phyloP scores from a whole-genome alignment of 306 rosid species.

The Vigna trinervia region DNA sequence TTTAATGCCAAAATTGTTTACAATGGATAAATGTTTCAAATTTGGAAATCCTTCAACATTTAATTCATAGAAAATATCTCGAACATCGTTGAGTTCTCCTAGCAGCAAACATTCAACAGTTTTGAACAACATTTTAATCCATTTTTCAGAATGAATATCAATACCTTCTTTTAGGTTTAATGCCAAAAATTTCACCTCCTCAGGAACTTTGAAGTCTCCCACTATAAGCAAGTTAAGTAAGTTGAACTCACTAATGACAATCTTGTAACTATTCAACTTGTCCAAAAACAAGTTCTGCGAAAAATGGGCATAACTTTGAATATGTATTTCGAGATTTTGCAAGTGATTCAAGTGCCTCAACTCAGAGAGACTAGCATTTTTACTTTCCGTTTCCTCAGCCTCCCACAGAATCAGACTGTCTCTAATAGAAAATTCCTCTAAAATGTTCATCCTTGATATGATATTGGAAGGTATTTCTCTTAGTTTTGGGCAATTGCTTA shows the following conservation, averaged over 20 bases:
- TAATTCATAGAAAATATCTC: conserved; percentile 30
- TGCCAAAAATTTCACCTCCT: conserved; percentile 32
- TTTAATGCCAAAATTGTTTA: too few relatives aligned
- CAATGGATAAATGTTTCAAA: conserved; percentile 40
- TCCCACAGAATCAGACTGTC: conserved; percentile 42
- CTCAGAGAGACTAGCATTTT: conserved; percentile 33
- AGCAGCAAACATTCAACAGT: conserved; percentile 46
- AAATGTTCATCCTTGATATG: conserved; percentile 41
- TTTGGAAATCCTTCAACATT: conserved; percentile 43
- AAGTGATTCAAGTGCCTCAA: conserved; percentile 17
- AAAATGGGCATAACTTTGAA: background rate
- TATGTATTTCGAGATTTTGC: background rate
- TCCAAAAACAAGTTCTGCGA: conserved; percentile 31
- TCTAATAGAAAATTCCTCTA: conserved; percentile 52
- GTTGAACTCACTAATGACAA: conserved; percentile 47
- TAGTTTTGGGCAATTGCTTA: conserved; percentile 22
- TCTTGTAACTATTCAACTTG: conserved; percentile 26
- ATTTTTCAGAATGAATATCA: conserved; percentile 24
- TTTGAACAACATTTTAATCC: conserved; percentile 45
- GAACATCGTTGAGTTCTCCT: conserved; percentile 37
- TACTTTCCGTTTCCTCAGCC: background rate
- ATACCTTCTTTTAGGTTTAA: conserved; percentile 32
- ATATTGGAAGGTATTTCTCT: conserved; percentile 27
- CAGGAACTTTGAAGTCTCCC: conserved; percentile 26
- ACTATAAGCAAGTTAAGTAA: background rate